Evolutionary conservation across 2,329 filamentous ascomycete genomes (phyloP).

Genomic region (Cercospora berteroae): DNA sequence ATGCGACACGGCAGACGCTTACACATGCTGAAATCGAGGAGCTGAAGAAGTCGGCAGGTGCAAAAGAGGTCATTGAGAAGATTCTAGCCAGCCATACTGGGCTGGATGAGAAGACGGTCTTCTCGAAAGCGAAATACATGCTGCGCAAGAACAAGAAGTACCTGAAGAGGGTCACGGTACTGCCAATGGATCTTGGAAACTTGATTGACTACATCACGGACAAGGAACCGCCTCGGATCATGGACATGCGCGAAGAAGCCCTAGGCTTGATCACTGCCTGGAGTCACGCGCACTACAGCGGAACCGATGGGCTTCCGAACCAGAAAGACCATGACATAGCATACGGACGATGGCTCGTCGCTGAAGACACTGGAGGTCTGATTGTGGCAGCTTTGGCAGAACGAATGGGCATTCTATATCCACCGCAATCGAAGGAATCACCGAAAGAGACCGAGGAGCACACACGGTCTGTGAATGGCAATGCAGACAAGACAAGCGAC

Average conservation of each 20-base stretch:
- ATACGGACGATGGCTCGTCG: conserved; percentile 70
- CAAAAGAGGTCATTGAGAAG: conserved; percentile 88
- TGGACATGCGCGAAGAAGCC: conserved; percentile 84
- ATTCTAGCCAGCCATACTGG: conserved; percentile 85
- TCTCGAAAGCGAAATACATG: conserved; percentile 93
- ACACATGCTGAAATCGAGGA: conserved; percentile 69
- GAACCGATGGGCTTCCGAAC: conserved; percentile 31
- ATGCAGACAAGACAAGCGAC: conserved; percentile 3
- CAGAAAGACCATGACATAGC: conserved; percentile 30
- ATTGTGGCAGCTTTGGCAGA: conserved; percentile 82
- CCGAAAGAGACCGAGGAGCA: conserved; percentile 16
- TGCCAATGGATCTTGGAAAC: conserved; percentile 76
- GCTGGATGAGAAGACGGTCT: conserved; percentile 90
- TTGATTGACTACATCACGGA: conserved; percentile 76
- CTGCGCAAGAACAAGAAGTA: conserved; percentile 93
- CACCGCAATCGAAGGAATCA: conserved; percentile 33
- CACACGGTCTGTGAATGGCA: background rate
- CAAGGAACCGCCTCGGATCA: conserved; percentile 73
- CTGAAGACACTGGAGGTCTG: conserved; percentile 84
- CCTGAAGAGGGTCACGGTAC: conserved; percentile 77
- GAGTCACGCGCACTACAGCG: conserved; percentile 81
- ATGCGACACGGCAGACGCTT: conserved; percentile 69
- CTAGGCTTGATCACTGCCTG: conserved; percentile 80
- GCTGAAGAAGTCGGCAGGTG: conserved; percentile 67
- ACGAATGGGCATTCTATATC: conserved; percentile 73